Percentiles rank a stretch among this genome's conserved stretches.
These are phyloP conservation scores for Tuber indicum DNA, from an alignment of 495 filamentous ascomycete genomes.

Conservation along the genomic window DNA sequence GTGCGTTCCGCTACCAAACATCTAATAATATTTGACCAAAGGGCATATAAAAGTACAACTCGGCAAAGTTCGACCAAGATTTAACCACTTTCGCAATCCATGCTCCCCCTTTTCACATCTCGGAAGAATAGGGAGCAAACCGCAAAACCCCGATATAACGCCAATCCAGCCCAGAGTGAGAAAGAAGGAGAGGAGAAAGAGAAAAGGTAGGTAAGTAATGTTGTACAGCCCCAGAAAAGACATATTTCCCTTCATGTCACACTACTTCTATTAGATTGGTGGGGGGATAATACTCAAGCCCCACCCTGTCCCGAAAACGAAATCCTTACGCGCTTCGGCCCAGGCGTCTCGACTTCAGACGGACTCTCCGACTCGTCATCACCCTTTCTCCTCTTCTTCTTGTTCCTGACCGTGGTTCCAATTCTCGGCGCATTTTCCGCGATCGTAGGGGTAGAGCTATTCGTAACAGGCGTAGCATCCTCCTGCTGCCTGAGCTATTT, in stretches of 20 bases:
- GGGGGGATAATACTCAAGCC: conserved; percentile 5
- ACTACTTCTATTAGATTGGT: background rate
- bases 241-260: background rate
- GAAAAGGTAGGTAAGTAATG: background rate
- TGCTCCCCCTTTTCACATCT: background rate
- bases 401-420: conserved; percentile 29
- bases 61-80: background rate
- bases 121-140: background rate
- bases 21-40: background rate
- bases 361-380: conserved; percentile 42
- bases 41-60: background rate
- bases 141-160: conserved; percentile 17
- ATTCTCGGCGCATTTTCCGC: conserved; percentile 34
- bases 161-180: background rate
- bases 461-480: conserved; percentile 35
- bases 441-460: conserved; percentile 38
- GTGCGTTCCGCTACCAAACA: background rate
- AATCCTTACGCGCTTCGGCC: conserved; percentile 41
- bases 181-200: background rate
- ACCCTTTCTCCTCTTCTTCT: conserved; percentile 40
- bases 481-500: conserved; percentile 35
- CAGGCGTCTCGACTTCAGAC: conserved; percentile 43
- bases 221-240: background rate
- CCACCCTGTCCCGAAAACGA: conserved; percentile 41
- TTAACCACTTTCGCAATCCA: background rate